Base-by-base conservation (phyloP, 2,329 filamentous ascomycete genomes). In the Neoarthrinium moseri region DNA sequence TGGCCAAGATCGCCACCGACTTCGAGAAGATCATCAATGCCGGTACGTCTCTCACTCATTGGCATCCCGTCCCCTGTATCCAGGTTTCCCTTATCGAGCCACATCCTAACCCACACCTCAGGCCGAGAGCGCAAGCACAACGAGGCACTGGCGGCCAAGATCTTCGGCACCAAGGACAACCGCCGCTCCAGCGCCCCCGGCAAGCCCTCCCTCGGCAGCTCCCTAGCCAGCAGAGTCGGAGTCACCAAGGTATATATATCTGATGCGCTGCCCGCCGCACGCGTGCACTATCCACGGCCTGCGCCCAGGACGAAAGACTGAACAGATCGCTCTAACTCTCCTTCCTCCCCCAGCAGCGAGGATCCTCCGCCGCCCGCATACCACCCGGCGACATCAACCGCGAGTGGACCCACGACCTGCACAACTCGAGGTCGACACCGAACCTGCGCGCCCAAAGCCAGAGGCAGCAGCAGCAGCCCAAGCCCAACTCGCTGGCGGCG, bases 401-500 rank as follows among this genome's bases (percentile, higher is more conserved):
- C 53, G 83, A 86, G 65, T 89, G 84, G 85, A 83, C 81, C 8
- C 84, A 88, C 62, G 85, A 89, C 55, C 74, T 88, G 4, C 83
- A 89, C 63, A 66, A 68, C 52, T 54, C 69, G 54, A 60, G 66
- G 50, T 63, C 66, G 62, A 63, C 71, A 64, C 58, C 67, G 65
- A 63, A 54, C 64, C 63, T 68, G 62, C 53, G 64, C 64, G 44
- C 64, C 62, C 57, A 66, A 72, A 49, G 72, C 63, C 44, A 62
- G 45, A 49, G 64, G 18, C 58, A 51, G 15, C 43, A 62, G 45
- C 49, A 64, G 12, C 57, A 51, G 17, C 58, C 55, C 46, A 55
- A 59, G 21, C 49, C 57, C 32, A 65, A 62, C 53, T 70, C 74
- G 8, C 67, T 82, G 34, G 71, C 73, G 45, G 66, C 72, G 27